Base-by-base conservation (phyloP, 306 rosid genomes). In the Pterocarpus macrocarpus region DNA sequence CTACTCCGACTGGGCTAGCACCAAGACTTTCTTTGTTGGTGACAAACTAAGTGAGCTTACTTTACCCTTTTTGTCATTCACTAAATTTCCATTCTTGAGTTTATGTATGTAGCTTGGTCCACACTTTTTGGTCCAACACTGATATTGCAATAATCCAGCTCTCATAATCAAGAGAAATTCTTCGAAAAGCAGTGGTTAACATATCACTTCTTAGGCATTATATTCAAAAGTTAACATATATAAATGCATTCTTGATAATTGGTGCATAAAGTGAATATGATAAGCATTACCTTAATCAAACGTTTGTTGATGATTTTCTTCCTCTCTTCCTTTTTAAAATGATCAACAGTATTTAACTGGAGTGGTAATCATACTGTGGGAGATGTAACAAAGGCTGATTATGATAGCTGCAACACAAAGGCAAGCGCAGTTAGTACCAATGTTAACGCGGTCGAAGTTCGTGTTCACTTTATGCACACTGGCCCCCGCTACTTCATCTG, bases 1-100 rank as follows among this genome's bases (percentile, higher is more conserved):
- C 14, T 52, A 52, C 63, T 56, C 63, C 4, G 33, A 56, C 11
- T 52, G 77, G 77, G 77, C 77, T 35, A 53, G 35, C 50, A 9
- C n/a, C 49, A 71, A 71, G 64, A 53, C 3, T 52, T 71, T 71
- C 64, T 53, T n/a, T 22, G 16, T 52, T 16, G 64, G 77, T n/a
- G 77, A 71, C 64, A 34, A 8, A 22, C 64, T 58, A 28, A 7
- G 64, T 17, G 28, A 58, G 64, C 14, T 58, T 30, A 58, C 13
- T 58, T 58, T 22, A 2, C 10, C 33, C 33, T 7, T 1, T 7
- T 16, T 16, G 32, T 56, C 16, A 5, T 38, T 38, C 41, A 38
- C 5, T 8, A 8, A 9, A 17, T 58, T 16, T 56, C 62, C 32
- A 56, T 56, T 56, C 32, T 5, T 28, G 7, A 9, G 30, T 17